These are phyloP conservation scores for Myriosclerotinia duriaeana DNA, from an alignment of 2,329 filamentous ascomycete genomes.

Conservation along the genomic window DNA sequence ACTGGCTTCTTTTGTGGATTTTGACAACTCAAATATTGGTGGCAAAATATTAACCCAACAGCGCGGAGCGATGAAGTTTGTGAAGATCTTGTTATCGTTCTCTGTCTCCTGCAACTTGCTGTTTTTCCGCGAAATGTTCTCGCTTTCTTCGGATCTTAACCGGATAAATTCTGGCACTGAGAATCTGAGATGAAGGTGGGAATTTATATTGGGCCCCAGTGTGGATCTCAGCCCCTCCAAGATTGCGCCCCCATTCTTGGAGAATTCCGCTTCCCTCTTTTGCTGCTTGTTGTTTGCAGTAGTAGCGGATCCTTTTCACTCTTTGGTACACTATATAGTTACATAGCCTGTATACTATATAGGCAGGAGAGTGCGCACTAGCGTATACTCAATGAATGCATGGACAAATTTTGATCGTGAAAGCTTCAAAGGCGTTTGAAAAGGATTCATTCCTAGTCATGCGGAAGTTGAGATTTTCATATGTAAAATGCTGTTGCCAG, in stretches of 20 bases:
- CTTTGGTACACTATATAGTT: slow-evolving; percentile 6
- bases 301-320: slow-evolving; percentile 11
- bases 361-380: background rate
- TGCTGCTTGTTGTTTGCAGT: slow-evolving; percentile 16
- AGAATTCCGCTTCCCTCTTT: slow-evolving; percentile 4
- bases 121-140: background rate
- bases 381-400: slow-evolving; percentile 7
- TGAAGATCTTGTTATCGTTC: slow-evolving; percentile 1
- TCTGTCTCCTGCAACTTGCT: background rate
- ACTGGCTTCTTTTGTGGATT: slow-evolving; percentile 4
- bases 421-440: slow-evolving; percentile 14
- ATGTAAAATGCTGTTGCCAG: background rate
- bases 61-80: background rate
- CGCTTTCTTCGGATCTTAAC: slow-evolving; percentile 10
- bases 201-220: background rate
- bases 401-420: slow-evolving; percentile 8
- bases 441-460: slow-evolving; percentile 12
- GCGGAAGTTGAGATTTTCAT: slow-evolving; percentile 7
- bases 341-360: too few species aligned
- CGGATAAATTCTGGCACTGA: slow-evolving; percentile 12
- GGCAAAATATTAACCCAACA: slow-evolving; percentile 5
- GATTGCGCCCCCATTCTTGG: slow-evolving; percentile 11
- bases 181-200: slow-evolving; percentile 2
- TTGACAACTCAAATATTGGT: slow-evolving; percentile 17
- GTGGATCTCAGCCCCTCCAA: slow-evolving; percentile 11